These are phyloP conservation scores for Saturnispora gosingensis DNA, from an alignment of 805 yeast species.

Conservation along the genomic window DNA sequence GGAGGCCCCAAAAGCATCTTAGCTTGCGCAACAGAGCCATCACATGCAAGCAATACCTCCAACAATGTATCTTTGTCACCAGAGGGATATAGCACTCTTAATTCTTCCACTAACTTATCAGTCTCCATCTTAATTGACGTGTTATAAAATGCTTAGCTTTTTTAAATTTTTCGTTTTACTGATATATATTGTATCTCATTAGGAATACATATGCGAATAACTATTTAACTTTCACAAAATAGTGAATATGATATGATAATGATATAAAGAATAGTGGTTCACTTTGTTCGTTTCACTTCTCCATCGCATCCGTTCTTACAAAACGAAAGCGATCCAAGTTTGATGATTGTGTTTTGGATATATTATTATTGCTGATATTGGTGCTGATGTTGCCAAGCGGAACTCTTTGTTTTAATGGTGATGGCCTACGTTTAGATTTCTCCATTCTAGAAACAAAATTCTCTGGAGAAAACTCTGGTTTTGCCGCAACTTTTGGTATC, in stretches of 20 bases:
- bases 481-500: background rate
- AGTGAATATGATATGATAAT: background rate
- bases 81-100: slow-evolving; percentile 34
- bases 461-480: slow-evolving; percentile 5
- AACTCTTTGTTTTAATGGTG: slow-evolving; percentile 8
- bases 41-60: slow-evolving; percentile 45
- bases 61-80: slow-evolving; percentile 33
- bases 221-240: background rate
- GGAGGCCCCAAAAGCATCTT: slow-evolving; percentile 14
- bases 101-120: slow-evolving; percentile 30
- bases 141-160: background rate
- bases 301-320: background rate
- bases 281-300: background rate
- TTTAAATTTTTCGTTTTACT: background rate
- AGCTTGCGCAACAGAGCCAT: slow-evolving; percentile 41
- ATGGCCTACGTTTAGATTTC: slow-evolving; percentile 5
- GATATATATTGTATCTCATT: background rate
- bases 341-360: background rate
- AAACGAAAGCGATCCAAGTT: background rate
- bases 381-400: slow-evolving; percentile 2
- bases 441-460: slow-evolving; percentile 7
- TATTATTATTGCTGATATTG: background rate
- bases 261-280: background rate
- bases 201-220: background rate
- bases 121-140: slow-evolving; percentile 21